These are phyloP conservation scores for Chiua virens DNA, from an alignment of 768 basidiomycete genomes.

Conservation along the genomic window DNA sequence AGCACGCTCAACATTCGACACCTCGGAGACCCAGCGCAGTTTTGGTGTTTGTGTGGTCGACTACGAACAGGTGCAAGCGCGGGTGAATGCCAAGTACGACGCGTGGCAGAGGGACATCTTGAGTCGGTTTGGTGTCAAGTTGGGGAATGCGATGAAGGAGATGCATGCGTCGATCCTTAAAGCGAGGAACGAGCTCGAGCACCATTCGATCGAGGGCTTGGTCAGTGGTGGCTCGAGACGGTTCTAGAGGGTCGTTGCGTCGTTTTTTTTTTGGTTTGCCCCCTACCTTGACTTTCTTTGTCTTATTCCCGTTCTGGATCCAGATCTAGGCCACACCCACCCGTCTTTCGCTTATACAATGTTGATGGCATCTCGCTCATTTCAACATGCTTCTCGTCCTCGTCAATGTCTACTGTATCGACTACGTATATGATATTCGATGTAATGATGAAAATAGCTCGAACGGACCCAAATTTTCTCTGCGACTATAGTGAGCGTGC, in stretches of 20 bases:
- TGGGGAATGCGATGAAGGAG: constrained; percentile 96
- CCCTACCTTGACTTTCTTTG: neutral
- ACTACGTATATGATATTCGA: constrained; percentile 28
- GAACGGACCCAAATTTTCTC: neutral
- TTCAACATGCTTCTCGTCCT: neutral
- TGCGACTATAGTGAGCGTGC: no score
- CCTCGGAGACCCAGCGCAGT: constrained; percentile 86
- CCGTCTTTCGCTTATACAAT: neutral
- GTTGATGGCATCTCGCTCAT: constrained; percentile 1
- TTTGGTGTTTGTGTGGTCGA: constrained; percentile 95
- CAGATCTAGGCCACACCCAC: constrained; percentile 7
- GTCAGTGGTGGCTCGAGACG: constrained; percentile 55
- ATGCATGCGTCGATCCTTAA: constrained; percentile 92
- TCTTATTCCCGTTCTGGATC: constrained; percentile 19
- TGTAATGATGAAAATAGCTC: constrained; percentile 22
- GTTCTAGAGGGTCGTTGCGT: constrained; percentile 37
- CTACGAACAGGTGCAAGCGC: constrained; percentile 96
- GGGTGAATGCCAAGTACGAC: constrained; percentile 99
- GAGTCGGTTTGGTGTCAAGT: constrained; percentile 86
- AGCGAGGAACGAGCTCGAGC: constrained; percentile 92
- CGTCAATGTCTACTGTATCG: constrained; percentile 22
- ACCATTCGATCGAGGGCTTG: constrained; percentile 92
- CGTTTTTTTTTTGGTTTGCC: neutral
- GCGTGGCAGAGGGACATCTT: constrained; percentile 96
- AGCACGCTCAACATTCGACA: constrained; percentile 94